Evolutionary conservation across 768 basidiomycete genomes (phyloP).

Genomic region (Mycena alexandri): DNA sequence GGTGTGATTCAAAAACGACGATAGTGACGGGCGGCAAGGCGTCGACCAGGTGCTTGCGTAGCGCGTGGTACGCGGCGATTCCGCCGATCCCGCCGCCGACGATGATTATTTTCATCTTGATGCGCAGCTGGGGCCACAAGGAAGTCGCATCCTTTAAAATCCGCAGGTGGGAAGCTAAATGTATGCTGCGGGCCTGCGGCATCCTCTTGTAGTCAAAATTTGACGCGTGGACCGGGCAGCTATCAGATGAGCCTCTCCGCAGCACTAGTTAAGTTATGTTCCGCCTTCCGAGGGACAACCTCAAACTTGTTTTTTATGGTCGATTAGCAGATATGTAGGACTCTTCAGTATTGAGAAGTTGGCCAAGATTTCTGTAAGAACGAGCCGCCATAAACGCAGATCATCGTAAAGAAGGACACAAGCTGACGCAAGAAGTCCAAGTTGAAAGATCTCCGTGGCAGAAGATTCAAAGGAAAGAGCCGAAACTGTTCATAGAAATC

Average conservation of each 20-base stretch:
- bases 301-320: no score
- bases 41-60: constrained; percentile 47
- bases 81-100: constrained; percentile 41
- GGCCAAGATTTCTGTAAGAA: no score
- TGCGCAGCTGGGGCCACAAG: constrained; percentile 10
- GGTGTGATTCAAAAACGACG: constrained; percentile 49
- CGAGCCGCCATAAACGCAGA: no score
- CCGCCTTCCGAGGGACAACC: no score
- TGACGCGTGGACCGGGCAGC: constrained; percentile 17
- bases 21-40: constrained; percentile 40
- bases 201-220: constrained; percentile 3
- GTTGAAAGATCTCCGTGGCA: no score
- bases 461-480: no score
- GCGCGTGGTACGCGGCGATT: constrained; percentile 37
- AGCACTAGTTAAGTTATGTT: neutral
- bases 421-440: no score
- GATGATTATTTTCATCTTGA: constrained; percentile 40
- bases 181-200: constrained; percentile 37
- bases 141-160: neutral
- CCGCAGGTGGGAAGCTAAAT: constrained; percentile 17
- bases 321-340: no score
- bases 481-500: no score
- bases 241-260: constrained; percentile 31
- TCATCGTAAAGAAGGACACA: no score
- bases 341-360: no score